phyloP scores from a whole-genome alignment of 306 rosid genomes.

The Fragaria iinumae region DNA sequence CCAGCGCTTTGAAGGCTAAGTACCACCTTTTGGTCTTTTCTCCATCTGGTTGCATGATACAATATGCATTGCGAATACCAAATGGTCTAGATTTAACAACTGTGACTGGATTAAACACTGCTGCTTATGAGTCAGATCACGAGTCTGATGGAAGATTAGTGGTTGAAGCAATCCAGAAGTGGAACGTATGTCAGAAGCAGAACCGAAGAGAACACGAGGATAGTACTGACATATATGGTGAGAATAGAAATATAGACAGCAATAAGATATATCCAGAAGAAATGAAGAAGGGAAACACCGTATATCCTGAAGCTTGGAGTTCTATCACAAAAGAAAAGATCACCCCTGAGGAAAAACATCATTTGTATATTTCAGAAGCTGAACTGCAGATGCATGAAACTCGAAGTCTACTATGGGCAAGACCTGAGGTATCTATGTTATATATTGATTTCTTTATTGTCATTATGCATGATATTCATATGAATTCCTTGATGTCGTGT shows the following conservation, averaged over 20 bases:
- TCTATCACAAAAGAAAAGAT: constrained; percentile 39
- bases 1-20: constrained; percentile 53
- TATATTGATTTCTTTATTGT: constrained; percentile 11
- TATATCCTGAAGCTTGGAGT: constrained; percentile 44
- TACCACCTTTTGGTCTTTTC: constrained; percentile 76
- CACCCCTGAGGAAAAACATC: constrained; percentile 56
- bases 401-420: constrained; percentile 70
- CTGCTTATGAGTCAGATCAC: constrained; percentile 48
- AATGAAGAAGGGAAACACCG: constrained; percentile 36
- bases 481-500: constrained; percentile 13
- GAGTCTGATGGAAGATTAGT: constrained; percentile 66
- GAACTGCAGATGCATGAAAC: constrained; percentile 83
- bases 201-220: constrained; percentile 69
- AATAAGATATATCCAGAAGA: constrained; percentile 63
- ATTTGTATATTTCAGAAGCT: constrained; percentile 90
- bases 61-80: constrained; percentile 56
- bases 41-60: constrained; percentile 80
- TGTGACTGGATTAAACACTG: constrained; percentile 46
- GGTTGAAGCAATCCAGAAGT: constrained; percentile 85
- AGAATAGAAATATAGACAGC: constrained; percentile 60
- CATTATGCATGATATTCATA: constrained; percentile 8
- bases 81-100: constrained; percentile 41
- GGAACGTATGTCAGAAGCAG: constrained; percentile 86
- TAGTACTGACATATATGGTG: constrained; percentile 82
- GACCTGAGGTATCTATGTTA: constrained; percentile 62